Evolutionary conservation across 202 grass and related monocot genomes (phyloP).

Genomic region (Eragrostis tef): DNA sequence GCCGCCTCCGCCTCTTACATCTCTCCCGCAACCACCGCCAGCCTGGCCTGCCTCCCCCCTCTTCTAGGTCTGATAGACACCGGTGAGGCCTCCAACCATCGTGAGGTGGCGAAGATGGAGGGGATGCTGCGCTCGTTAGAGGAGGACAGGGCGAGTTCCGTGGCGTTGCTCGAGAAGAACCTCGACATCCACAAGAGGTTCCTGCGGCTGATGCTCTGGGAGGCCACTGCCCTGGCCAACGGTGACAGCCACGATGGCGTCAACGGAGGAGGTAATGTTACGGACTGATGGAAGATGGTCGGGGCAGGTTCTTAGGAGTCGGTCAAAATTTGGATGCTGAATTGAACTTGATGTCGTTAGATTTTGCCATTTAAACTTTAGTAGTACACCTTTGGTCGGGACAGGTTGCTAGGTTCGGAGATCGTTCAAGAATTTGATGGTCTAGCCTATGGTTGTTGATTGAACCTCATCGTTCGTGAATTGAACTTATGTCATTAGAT

Average conservation of each 20-base stretch:
- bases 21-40: too few relatives aligned
- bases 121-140: not conserved
- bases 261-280: not conserved
- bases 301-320: not conserved
- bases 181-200: not conserved
- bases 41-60: too few relatives aligned
- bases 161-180: conserved; percentile 29
- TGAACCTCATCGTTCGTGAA: too few relatives aligned
- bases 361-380: too few relatives aligned
- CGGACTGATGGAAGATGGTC: not conserved
- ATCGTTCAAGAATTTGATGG: too few relatives aligned
- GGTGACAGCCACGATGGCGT: not conserved
- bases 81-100: too few relatives aligned
- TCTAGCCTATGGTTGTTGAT: too few relatives aligned
- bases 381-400: not conserved
- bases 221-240: not conserved
- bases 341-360: too few relatives aligned
- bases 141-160: conserved; percentile 3
- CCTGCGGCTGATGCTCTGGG: conserved; percentile 27
- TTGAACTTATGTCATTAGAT: not conserved
- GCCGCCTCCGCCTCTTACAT: too few relatives aligned
- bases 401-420: too few relatives aligned
- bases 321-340: not conserved
- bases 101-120: not conserved
- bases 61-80: too few relatives aligned